Evolutionary conservation across 2,329 filamentous ascomycete genomes (phyloP).

Genomic region (Botrytis hyacinthi): DNA sequence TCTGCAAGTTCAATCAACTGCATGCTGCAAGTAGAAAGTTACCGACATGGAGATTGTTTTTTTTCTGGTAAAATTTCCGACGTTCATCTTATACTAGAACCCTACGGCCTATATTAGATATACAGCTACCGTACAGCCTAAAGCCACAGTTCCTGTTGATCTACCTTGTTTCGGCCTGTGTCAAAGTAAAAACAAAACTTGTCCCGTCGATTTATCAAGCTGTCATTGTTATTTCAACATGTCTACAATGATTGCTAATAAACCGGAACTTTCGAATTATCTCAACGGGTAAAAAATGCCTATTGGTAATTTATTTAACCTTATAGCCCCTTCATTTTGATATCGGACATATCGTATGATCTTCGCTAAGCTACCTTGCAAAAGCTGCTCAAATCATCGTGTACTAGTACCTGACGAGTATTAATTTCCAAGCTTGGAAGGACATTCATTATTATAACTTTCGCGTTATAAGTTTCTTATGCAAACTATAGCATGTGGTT

Average conservation of each 20-base stretch:
- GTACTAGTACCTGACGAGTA: neutral
- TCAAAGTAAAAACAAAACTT: neutral
- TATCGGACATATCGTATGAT: neutral
- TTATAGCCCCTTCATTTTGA: slow-evolving; percentile 4
- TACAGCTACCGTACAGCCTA: neutral
- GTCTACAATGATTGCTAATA: neutral
- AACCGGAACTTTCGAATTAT: neutral
- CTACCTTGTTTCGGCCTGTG: neutral
- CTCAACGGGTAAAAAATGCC: neutral
- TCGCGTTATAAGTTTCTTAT: neutral
- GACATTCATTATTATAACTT: neutral
- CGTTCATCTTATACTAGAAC: neutral
- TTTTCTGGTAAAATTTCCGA: neutral
- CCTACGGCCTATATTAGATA: neutral
- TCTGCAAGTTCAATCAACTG: neutral
- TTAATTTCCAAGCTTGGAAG: neutral
- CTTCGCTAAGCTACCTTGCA: neutral
- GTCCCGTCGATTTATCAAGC: neutral
- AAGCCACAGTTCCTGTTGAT: neutral
- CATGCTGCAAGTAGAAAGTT: neutral
- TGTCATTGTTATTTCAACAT: neutral
- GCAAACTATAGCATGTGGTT: neutral
- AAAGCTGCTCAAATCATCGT: neutral
- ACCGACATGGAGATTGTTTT: neutral
- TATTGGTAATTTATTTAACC: neutral